Base-by-base conservation (phyloP, 1,284 basidiomycete genomes). In the Trichosporon asahii region DNA sequence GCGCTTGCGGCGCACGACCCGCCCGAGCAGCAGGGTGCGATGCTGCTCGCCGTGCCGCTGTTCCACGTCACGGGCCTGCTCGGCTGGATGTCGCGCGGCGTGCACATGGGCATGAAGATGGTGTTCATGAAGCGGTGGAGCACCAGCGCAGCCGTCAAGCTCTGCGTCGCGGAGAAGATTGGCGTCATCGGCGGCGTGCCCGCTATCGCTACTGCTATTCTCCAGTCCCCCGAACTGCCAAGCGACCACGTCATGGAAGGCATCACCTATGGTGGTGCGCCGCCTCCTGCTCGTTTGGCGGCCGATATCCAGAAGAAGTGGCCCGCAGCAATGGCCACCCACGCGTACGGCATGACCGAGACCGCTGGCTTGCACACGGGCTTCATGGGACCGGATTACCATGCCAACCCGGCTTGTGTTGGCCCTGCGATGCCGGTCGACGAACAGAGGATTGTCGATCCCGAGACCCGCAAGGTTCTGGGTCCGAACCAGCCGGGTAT, bases 21-120 rank as follows among this genome's bases (percentile, higher is more conserved):
- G 70, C 76, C 15, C 40, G 77, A 0, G 69, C 75, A 33, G 77
- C 77, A 60, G 77, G 74, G 18, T 3, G 61, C 60, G 0, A 70
- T 75, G 33, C 73, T 82, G 3, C 75, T 82, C 35, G 66, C 79
- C n/a, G 77, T 82, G 25, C 81, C 81, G 0, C 74, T 82, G 3
- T 82, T 82, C 73, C 81, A 82, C 77, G 80, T 82, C 9, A 81
- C 80, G 0, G 81, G 81, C 4, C 78, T 76, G 65, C 70, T 82
- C 1, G 78, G 77, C 1, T 81, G 79, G 78, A 72, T 81, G 60
- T 72, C 81, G 69, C 74, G 80, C 9, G 78, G 76, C 0, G 73
- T 80, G 61, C 74, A 77, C 67, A 70, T 74, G 15, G 81, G 81
- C 18, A 76, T 74, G 18, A 79, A 77, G 67, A 74, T 82, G 57